Evolutionary conservation across 2,329 filamentous ascomycete species (phyloP).

Genomic region (Metarhizium sp.): DNA sequence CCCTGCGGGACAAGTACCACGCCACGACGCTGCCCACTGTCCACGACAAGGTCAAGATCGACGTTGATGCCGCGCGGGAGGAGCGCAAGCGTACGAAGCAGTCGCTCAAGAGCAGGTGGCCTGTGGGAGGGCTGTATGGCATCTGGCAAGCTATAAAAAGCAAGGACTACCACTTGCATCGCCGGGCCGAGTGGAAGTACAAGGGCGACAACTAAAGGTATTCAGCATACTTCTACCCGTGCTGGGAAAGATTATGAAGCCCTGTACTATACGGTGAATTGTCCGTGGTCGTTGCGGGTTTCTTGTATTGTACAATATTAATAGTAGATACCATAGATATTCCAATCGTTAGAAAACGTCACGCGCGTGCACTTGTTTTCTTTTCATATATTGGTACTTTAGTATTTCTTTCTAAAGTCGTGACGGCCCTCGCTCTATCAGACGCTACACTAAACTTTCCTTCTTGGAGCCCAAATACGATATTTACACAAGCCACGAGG

Average conservation of each 20-base stretch:
- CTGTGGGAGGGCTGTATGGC: conserved; percentile 49
- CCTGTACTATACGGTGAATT: not conserved
- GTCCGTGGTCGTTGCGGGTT: not conserved
- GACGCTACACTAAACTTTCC: not conserved
- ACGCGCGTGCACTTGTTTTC: not conserved
- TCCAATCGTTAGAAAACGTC: not conserved
- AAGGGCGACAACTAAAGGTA: conserved; percentile 17
- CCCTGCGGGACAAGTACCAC: conserved; percentile 51
- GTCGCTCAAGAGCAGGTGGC: conserved; percentile 39
- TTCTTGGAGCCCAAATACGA: not conserved
- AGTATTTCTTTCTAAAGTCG: not conserved
- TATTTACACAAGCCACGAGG: conserved; percentile 8
- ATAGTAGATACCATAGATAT: conserved; percentile 2
- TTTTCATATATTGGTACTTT: not conserved
- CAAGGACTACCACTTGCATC: conserved; percentile 44
- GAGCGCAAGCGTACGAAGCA: conserved; percentile 28
- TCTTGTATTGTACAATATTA: not conserved
- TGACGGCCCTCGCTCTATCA: conserved; percentile 2
- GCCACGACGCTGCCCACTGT: conserved; percentile 55
- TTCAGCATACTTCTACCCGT: not conserved
- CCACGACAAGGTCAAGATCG: conserved; percentile 60
- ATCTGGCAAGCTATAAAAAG: conserved; percentile 50
- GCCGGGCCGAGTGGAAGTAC: conserved; percentile 45
- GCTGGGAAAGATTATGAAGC: not conserved
- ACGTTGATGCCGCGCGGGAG: conserved; percentile 33